Evolutionary conservation across 371 early-diverging fungal genomes (phyloP), one percentile per base, ranked within the genome.

Genomic region (Mucor plumbeus): DNA sequence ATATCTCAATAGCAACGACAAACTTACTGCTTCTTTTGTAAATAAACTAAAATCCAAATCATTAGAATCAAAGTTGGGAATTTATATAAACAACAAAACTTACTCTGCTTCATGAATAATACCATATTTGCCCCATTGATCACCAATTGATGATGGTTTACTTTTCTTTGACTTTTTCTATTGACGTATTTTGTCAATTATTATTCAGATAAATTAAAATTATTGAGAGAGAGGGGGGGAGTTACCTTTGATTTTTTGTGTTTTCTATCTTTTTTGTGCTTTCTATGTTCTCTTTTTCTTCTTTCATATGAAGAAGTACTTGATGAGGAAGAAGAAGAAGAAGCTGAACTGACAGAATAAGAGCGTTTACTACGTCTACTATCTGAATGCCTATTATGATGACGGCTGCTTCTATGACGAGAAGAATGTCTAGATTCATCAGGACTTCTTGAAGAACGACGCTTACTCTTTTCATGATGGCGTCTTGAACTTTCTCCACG

Each of bases 91-190:
- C 39, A 11, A 64, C 11, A 38, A 38, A 38, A 9, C 76, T 72
- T 79, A 80, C 83, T 84, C 82, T 63, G 79, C 57, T 71, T 82
- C 82, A 67, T 82, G 76, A n/a, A 84, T 84, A 65, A 89, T 80
- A n/a, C 89, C 89, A 67, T 83, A 79, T 50, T 79, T 75, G 44
- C 89, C 87, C 81, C 84, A 85, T 58, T 79, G 62, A 38, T 77
- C 72, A 39, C 76, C 77, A 17, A 77, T 67, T 26, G 65, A 39
- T 13, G 63, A 61, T 34, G 63, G 33, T 53, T 71, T 77, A 15
- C 64, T 68, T 62, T 75, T 79, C 31, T 73, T 80, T 35, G 69
- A 67, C 61, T 79, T 80, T 59, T 74, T 81, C 62, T 72, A 67
- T 48, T 70, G 35, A 4, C 13, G 11, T 26, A 26, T 3, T 26